These are phyloP conservation scores for Biscogniauxia sp. DNA, from an alignment of 2,329 filamentous ascomycete species.

Conservation along the genomic window DNA sequence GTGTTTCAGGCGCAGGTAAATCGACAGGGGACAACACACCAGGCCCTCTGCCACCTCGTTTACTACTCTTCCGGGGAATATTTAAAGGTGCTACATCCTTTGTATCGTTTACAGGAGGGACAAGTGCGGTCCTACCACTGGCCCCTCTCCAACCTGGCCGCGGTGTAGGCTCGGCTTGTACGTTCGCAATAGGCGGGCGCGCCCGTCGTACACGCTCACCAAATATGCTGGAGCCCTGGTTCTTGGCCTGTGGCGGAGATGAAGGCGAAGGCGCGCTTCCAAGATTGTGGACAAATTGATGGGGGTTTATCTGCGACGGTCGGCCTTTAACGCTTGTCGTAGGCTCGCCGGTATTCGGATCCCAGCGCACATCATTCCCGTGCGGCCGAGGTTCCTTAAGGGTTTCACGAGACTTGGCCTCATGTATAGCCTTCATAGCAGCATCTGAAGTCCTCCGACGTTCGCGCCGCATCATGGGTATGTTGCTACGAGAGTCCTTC, in stretches of 20 bases:
- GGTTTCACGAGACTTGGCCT: constrained; percentile 38
- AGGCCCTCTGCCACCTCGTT: constrained; percentile 32
- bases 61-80: constrained; percentile 51
- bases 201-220: constrained; percentile 46
- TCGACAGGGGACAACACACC: constrained; percentile 32
- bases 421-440: constrained; percentile 36
- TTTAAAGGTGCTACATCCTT: constrained; percentile 54
- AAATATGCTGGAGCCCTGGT: constrained; percentile 37
- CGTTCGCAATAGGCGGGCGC: constrained; percentile 32
- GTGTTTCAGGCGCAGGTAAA: constrained; percentile 36
- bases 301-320: constrained; percentile 55
- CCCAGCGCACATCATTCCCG: constrained; percentile 53
- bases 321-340: constrained; percentile 56
- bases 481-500: constrained; percentile 39
- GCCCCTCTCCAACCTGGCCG: constrained; percentile 69
- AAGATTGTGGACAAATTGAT: constrained; percentile 43
- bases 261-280: constrained; percentile 26
- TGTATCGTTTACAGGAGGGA: constrained; percentile 63
- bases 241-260: constrained; percentile 28
- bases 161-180: constrained; percentile 24
- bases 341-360: constrained; percentile 65
- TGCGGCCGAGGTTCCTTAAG: constrained; percentile 32
- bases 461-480: constrained; percentile 52
- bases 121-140: constrained; percentile 64
- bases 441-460: constrained; percentile 45